Conservation (phyloP, 2,329 filamentous ascomycete species). For the Colletotrichum godetiae region DNA sequence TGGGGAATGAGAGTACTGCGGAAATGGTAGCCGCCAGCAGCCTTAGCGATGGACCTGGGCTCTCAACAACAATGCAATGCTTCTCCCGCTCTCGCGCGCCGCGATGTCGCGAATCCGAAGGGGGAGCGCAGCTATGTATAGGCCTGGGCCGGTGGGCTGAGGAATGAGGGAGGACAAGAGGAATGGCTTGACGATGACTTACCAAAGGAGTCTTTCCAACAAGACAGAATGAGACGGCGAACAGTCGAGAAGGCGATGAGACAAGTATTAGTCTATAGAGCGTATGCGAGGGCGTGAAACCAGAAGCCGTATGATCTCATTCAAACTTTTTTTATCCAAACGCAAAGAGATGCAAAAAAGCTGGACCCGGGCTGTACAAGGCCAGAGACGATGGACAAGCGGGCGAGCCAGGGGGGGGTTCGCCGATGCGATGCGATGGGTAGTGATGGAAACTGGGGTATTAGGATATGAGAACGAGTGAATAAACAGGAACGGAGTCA, state of each 20-base stretch:
- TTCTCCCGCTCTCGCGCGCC: conserved; percentile 9
- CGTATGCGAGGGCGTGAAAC: conserved; percentile 21
- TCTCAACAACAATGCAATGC: neutral
- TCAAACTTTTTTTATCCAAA: conserved; percentile 33
- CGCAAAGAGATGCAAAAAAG: conserved; percentile 26
- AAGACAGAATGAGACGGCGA: conserved; percentile 8
- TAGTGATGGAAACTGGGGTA: conserved; percentile 19
- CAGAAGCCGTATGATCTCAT: conserved; percentile 34
- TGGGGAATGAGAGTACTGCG: conserved; percentile 25
- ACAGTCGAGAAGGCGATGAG: neutral
- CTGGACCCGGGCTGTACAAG: conserved; percentile 10
- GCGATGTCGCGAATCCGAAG: conserved; percentile 13
- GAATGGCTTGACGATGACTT: conserved; percentile 19
- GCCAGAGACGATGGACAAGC: conserved; percentile 2
- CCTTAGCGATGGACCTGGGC: conserved; percentile 11
- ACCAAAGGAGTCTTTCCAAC: conserved; percentile 20
- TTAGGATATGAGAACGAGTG: conserved; percentile 30
- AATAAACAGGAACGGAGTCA: conserved; percentile 17
- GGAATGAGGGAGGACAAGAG: conserved; percentile 32
- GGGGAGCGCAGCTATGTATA: conserved; percentile 21
- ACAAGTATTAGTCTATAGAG: conserved; percentile 34
- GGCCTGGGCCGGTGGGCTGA: conserved; percentile 13
- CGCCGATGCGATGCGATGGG: conserved; percentile 1
- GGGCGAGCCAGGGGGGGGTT: conserved; percentile 10
- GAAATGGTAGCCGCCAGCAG: conserved; percentile 26